A percentile compares a stretch with the other conserved stretches of the same genome.
These are phyloP conservation scores for Wallacemonas collosoma DNA, from an alignment of 208 protist genomes.

Conservation along the genomic window DNA sequence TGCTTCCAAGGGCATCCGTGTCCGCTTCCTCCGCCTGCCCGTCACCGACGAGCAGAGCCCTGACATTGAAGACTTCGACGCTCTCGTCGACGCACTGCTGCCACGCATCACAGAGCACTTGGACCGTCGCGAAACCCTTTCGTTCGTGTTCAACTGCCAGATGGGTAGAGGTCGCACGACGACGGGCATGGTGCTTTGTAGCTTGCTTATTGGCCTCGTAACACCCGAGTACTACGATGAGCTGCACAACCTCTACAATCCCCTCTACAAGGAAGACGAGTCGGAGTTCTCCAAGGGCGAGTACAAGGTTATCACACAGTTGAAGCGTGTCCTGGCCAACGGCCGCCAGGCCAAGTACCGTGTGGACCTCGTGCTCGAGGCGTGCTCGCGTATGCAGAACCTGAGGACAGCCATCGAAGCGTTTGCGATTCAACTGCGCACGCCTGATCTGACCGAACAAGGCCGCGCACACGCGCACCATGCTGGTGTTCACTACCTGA, in stretches of 20 bases:
- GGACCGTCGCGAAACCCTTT: conserved; percentile 74
- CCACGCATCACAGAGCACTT: conserved; percentile 74
- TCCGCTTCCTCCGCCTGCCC: conserved; percentile 68
- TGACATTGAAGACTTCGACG: conserved; percentile 73
- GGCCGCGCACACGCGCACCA: conserved; percentile 82
- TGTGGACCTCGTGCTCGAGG: conserved; percentile 85
- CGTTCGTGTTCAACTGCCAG: conserved; percentile 92
- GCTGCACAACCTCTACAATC: conserved; percentile 68
- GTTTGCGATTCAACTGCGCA: conserved; percentile 67
- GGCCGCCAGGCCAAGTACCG: conserved; percentile 74
- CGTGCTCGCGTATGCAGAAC: conserved; percentile 88
- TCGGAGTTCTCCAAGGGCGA: conserved; percentile 64
- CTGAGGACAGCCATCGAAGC: conserved; percentile 81
- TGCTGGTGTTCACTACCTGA: conserved; percentile 83
- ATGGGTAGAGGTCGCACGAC: conserved; percentile 91
- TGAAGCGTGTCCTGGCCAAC: conserved; percentile 78
- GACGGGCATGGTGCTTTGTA: conserved; percentile 90
- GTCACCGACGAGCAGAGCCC: conserved; percentile 91
- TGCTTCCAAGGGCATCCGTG: conserved; percentile 50
- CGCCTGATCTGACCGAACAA: conserved; percentile 73
- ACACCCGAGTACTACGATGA: conserved; percentile 88
- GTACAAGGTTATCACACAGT: conserved; percentile 76
- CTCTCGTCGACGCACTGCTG: conserved; percentile 62
- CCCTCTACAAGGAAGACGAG: conserved; percentile 55
- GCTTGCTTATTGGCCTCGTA: conserved; percentile 79